Base-by-base conservation (phyloP, 768 basidiomycete species). In the Strobilomyces confusus region DNA sequence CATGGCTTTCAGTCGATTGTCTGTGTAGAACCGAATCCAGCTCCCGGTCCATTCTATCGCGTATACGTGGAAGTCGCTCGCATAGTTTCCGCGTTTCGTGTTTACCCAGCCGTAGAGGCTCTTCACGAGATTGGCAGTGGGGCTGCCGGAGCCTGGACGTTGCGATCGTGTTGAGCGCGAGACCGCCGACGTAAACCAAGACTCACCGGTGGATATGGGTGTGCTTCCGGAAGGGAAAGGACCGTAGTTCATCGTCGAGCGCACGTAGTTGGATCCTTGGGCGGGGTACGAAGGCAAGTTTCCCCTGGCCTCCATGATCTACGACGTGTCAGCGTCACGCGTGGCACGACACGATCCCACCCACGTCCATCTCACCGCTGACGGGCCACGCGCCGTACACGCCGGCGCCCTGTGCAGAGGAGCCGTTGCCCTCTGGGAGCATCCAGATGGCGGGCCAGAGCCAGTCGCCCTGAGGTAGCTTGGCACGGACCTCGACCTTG, bases 211-310 rank as follows among this genome's bases (percentile, higher is more conserved):
- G 8, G 68, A 64, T 30, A 77, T 60, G 2, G 81, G 62, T 0
- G 69, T 56, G 40, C 46, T 58, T 0, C 69, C 69, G 0, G 62
- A 56, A 1, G 70, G 61, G 9, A 81, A 63, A 34, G 80, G 80
- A 3, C 89, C 91, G 71, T 86, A 94, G 66, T 83, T 83, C 20
- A 94, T 70, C 30, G 80, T 75, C 6, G 82, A 77, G 51, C 83
- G 73, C 20, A 77, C 74, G 56, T 71, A 78, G 66, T 78, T 77
- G 51, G 70, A 63, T 46, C 79, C 78, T 58, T 77, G 72, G 0
- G 63, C 71, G 11, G 68, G 54, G 62, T 79, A 75, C 13, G 69
- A 66, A n/a, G 72, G 71, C 19, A 63, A 61, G 67, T 78, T 81
- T 22, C 79, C 77, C 61, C 74, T 78, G 56, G 72, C 82, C 73